A percentile compares a stretch with the other conserved stretches of the same genome.
These are phyloP conservation scores for Solanum paucissectum DNA, from an alignment of 257 asterid species.

Conservation along the genomic window DNA sequence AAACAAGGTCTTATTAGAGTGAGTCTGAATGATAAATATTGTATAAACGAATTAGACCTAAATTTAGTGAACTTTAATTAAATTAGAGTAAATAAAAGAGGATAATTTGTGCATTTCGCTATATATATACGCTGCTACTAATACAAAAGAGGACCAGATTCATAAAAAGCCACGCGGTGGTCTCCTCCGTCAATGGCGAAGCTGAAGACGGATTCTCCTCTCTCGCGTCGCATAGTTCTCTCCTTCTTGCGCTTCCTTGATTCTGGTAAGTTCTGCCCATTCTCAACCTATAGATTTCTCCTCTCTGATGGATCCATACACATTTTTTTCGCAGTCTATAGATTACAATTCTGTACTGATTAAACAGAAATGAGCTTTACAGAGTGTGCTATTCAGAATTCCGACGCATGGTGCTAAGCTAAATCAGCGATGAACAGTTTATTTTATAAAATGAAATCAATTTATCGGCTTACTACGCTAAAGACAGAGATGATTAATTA, in stretches of 20 bases:
- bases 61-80: too few relatives aligned
- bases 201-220: slow-evolving; percentile 53
- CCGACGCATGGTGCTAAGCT: neutral
- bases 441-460: neutral
- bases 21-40: too few relatives aligned
- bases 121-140: neutral
- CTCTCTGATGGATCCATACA: neutral
- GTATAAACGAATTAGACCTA: neutral
- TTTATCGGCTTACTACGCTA: neutral
- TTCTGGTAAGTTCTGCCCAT: slow-evolving; percentile 29
- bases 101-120: neutral
- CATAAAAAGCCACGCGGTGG: neutral
- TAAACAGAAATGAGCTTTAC: neutral
- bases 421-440: neutral
- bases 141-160: neutral
- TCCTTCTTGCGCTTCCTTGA: slow-evolving; percentile 63
- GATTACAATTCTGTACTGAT: neutral
- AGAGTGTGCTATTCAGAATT: neutral
- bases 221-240: slow-evolving; percentile 67
- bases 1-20: neutral
- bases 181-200: slow-evolving; percentile 35
- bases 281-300: neutral
- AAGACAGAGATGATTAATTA: neutral
- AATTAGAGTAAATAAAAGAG: neutral
- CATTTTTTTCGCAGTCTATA: neutral